These are phyloP conservation scores for Sporothrix brasiliensis DNA, from an alignment of 2,329 filamentous ascomycete genomes.

Conservation along the genomic window DNA sequence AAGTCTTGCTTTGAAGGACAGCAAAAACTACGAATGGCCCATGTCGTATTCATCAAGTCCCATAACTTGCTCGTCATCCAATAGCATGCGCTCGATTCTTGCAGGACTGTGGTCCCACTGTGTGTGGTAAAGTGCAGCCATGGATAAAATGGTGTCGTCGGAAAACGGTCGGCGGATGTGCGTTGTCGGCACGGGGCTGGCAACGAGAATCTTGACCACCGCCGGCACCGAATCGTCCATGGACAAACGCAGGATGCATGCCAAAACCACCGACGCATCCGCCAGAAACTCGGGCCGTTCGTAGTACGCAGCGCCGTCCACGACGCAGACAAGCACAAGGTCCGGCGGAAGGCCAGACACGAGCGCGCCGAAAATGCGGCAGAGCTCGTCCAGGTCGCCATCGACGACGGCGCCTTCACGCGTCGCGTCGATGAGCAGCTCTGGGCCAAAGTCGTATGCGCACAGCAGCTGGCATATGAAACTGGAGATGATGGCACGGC, in stretches of 20 bases:
- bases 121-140: not conserved
- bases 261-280: not conserved
- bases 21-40: too few species aligned
- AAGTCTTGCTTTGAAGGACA: too few species aligned
- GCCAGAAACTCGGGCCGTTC: slow-evolving; percentile 11
- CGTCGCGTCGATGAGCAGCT: not conserved
- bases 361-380: not conserved
- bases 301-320: slow-evolving; percentile 8
- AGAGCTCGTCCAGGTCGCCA: not conserved
- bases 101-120: slow-evolving; percentile 1
- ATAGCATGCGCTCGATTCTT: not conserved
- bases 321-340: not conserved
- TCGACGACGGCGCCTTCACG: not conserved
- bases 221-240: not conserved
- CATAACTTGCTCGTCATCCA: not conserved
- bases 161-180: slow-evolving; percentile 12
- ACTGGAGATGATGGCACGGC: slow-evolving; percentile 4
- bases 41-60: too few species aligned
- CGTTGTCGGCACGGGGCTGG: not conserved
- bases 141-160: not conserved
- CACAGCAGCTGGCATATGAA: slow-evolving; percentile 12
- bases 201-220: not conserved
- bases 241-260: not conserved
- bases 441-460: not conserved
- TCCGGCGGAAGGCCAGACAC: not conserved